Conservation (phyloP, 1,139 yeast genomes). For the Arxiozyma heterogenica region DNA sequence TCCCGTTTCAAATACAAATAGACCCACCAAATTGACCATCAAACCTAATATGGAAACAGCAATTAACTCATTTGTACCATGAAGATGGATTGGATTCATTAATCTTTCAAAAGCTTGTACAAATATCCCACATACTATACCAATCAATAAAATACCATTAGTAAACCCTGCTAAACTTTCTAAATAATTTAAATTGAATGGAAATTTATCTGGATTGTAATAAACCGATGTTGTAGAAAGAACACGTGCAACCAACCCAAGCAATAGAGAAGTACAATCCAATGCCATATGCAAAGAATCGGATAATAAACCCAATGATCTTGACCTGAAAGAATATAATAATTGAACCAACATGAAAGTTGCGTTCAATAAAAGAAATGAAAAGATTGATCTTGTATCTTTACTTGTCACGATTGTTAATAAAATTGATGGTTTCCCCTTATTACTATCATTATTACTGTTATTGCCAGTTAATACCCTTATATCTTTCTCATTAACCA, state of each 20-base stretch:
- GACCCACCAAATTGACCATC: constrained; percentile 81
- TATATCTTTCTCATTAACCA: neutral
- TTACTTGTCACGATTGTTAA: constrained; percentile 46
- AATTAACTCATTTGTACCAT: constrained; percentile 75
- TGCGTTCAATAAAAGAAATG: constrained; percentile 73
- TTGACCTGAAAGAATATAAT: constrained; percentile 82
- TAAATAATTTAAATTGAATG: constrained; percentile 77
- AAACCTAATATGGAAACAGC: constrained; percentile 80
- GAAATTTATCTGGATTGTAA: constrained; percentile 55
- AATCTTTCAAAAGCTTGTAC: constrained; percentile 82
- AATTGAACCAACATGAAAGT: constrained; percentile 92
- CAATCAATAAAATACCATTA: constrained; percentile 78
- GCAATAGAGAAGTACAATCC: constrained; percentile 81
- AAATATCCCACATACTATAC: constrained; percentile 80
- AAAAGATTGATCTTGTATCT: constrained; percentile 83
- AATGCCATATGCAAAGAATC: constrained; percentile 95
- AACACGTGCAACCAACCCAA: constrained; percentile 82
- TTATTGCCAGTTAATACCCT: neutral
- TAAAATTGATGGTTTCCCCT: constrained; percentile 4
- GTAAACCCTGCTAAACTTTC: constrained; percentile 94
- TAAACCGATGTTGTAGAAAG: constrained; percentile 37
- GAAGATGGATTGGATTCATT: constrained; percentile 63
- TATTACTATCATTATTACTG: too few species aligned
- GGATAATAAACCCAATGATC: constrained; percentile 80
- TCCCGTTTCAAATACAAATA: constrained; percentile 76